Evolutionary conservation across 306 rosid species (phyloP).

Genomic region (Abrus pulchellus): DNA sequence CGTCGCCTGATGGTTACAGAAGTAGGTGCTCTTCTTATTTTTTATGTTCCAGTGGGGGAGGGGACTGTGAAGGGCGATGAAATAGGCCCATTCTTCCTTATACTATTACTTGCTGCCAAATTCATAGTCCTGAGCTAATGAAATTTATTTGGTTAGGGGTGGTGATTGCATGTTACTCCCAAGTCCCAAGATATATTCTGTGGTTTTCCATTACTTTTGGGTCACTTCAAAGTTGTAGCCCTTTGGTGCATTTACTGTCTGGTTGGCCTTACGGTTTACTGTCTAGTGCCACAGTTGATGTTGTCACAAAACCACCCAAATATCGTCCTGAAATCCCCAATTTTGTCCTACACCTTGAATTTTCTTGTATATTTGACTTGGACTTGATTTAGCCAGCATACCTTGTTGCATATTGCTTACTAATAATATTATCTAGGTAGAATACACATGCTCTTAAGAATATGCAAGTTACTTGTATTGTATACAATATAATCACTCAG

Average conservation of each 20-base stretch:
- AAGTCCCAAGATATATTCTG: background rate
- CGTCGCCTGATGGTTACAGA: background rate
- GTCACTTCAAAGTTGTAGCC: conserved; percentile 17
- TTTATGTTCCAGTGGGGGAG: too few relatives aligned
- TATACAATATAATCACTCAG: background rate
- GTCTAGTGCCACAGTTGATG: conserved; percentile 30
- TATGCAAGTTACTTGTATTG: background rate
- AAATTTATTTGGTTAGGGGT: conserved; percentile 17
- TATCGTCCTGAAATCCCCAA: conserved; percentile 1
- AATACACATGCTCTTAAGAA: conserved; percentile 1
- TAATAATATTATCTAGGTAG: background rate
- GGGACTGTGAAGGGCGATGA: background rate
- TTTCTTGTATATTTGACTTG: background rate
- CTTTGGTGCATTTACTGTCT: background rate
- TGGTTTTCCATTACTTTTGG: conserved; percentile 3
- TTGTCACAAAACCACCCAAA: background rate
- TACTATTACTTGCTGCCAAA: background rate
- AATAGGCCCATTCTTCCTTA: background rate
- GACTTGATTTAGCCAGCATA: background rate
- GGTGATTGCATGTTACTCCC: conserved; percentile 18
- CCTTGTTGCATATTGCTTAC: conserved; percentile 3
- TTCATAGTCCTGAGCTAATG: background rate
- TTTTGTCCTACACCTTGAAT: background rate
- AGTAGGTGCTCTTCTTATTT: background rate
- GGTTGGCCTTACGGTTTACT: conserved; percentile 28